Evolutionary conservation across 2,329 filamentous ascomycete species (phyloP), one percentile per base, ranked within the genome.

Genomic region (Diaporthe amygdali): DNA sequence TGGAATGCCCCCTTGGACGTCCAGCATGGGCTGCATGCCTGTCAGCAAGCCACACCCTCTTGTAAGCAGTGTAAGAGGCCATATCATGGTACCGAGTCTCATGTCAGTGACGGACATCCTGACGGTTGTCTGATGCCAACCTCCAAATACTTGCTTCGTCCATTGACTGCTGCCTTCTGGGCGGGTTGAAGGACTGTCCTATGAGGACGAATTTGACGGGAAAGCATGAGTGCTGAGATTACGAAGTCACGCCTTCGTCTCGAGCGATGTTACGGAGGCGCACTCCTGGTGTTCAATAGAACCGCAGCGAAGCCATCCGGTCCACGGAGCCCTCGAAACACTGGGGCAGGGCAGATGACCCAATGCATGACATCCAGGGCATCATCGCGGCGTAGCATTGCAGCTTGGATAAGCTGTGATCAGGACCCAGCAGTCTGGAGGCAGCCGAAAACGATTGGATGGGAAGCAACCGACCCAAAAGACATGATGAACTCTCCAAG

Each of bases 391-490:
- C 34, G 66, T 69, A 44, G 66, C 66, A 69, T 69, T 61, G 55
- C 55, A 64, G 59, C 41, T 47, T 34, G 59, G 59, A 37, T n/a
- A 34, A 8, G 34, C 37, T 44, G 46, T 47, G 20, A 51, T 32
- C 47, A 49, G 41, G 55, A 51, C 68, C 68, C 68, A 69, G 68
- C 68, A 69, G 46, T 69, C 49, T 64, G 68, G 68, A 69, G 68
- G 68, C 55, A 69, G 68, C 68, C 68, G 47, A 46, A 20, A 64
- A 54, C 55, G 27, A 69, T 52, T 69, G 56, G 68, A 64, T 63
- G 68, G 41, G 32, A 41, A 32, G 55, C 41, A 52, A 46, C 46
- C 27, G 37, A 56, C 34, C 17, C 34, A 63, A 68, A 61, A 47
- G 34, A 22, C 55, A 12, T 52, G 34, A 47, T 52, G n/a, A 61